Evolutionary conservation across 345 rosid genomes (phyloP), one percentile per base, ranked within the genome.

Genomic region (Boechera divaricarpa): DNA sequence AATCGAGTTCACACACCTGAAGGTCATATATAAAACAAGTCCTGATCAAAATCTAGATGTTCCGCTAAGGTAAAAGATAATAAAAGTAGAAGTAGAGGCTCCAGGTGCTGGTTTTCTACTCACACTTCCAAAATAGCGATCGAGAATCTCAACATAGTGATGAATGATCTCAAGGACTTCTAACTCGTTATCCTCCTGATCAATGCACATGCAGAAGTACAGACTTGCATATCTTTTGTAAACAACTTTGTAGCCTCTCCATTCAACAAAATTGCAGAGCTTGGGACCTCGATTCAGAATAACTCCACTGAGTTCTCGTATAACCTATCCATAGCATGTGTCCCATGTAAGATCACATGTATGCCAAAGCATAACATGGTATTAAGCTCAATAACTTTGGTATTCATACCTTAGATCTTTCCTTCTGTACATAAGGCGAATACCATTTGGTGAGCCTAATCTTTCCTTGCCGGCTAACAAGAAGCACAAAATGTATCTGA

Each of bases 381-480:
- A 42, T 35, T 1, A 60, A 42, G n/a, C 65, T 45, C 38, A 32
- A 13, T 41, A 2, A 10, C 9, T 39, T 44, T 15, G 39, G 3
- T 69, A 18, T 21, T 1, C 31, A 4, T 65, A 65, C 62, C 75
- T 71, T 70, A 8, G 82, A 79, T 73, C 99, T 83, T 80, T 95
- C 99, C 88, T 96, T 96, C 79, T 96, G 99, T 24, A 97, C 33
- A 78, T 93, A 93, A 52, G 99, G 96, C 7, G 97, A 93, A 81
- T 93, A 96, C 98, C 99, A 93, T 81, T 96, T 96, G 57, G 98
- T 93, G 79, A 93, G 85, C 80, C 99, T 81, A 42, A 93, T 96
- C 86, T 95, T 95, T 49, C 99, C 99, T 86, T 96, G 99, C 36
- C 98, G 91, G 77, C 98, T 96, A 73, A 96, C 88, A n/a, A 93